Evolutionary conservation across 2,329 filamentous ascomycete species (phyloP).

Genomic region (Albophoma yamanashiensis): DNA sequence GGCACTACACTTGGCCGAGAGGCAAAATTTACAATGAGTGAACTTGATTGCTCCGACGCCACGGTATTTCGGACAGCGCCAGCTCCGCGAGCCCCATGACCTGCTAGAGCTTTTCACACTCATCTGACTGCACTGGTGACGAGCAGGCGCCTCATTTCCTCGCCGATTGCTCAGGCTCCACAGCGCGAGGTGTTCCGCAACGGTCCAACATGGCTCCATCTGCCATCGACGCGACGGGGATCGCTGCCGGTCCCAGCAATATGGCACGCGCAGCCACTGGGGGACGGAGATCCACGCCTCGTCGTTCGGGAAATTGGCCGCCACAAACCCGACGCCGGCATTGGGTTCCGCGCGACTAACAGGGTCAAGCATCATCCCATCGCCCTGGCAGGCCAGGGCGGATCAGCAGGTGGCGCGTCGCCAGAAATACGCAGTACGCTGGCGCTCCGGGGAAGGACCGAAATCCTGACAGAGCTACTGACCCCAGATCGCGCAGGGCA

Average conservation of each 20-base stretch:
- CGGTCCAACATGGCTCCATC: neutral
- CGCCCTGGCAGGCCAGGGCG: too few species aligned
- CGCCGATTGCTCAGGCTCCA: conserved; percentile 18
- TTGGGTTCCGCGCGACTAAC: too few species aligned
- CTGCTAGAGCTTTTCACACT: conserved; percentile 18
- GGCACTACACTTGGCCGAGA: too few species aligned
- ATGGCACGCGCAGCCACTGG: conserved; percentile 18
- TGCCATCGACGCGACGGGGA: conserved; percentile 5
- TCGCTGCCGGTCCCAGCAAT: conserved; percentile 10
- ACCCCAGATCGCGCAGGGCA: conserved; percentile 15
- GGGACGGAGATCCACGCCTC: conserved; percentile 22
- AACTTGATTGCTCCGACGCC: neutral
- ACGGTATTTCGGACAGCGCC: conserved; percentile 3
- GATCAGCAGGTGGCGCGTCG: conserved; percentile 11
- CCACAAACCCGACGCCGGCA: conserved; percentile 3
- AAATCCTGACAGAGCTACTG: conserved; percentile 16
- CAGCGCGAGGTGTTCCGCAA: conserved; percentile 20
- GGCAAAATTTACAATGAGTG: too few species aligned
- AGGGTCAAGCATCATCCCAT: too few species aligned
- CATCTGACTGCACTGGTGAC: conserved; percentile 5
- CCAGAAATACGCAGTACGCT: too few species aligned
- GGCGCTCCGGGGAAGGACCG: conserved; percentile 9
- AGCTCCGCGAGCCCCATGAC: conserved; percentile 21
- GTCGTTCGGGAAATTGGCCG: conserved; percentile 19
- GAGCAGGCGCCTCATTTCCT: conserved; percentile 9